Percentiles rank a stretch among this genome's conserved stretches.
phyloP scores from a whole-genome alignment of 768 basidiomycete species.

The Auricularia heimuer region DNA sequence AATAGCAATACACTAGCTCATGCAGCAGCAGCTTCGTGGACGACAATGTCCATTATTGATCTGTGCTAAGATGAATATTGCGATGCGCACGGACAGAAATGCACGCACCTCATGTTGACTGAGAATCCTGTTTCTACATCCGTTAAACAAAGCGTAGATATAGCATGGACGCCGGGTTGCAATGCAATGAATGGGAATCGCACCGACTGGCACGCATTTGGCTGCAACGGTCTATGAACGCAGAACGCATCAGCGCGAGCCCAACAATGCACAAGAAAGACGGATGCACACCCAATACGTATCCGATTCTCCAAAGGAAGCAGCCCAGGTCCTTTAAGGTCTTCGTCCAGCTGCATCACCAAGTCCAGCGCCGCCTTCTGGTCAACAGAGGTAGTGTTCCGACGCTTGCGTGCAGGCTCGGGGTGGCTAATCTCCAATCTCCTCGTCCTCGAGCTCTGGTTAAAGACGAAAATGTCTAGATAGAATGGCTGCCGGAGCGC shows the following conservation, averaged over 20 bases:
- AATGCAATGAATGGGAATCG: conserved; percentile 79
- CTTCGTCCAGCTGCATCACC: conserved; percentile 13
- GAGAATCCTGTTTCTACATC: conserved; percentile 66
- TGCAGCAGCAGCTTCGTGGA: conserved; percentile 38
- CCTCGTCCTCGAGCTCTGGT: conserved; percentile 65
- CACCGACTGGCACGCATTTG: conserved; percentile 76
- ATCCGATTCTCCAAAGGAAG: conserved; percentile 70
- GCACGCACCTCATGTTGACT: conserved; percentile 59
- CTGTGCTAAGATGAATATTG: conserved; percentile 26
- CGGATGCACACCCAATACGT: conserved; percentile 55
- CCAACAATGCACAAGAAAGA: background rate
- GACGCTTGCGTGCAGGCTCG: conserved; percentile 36
- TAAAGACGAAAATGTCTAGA: conserved; percentile 81
- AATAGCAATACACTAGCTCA: background rate
- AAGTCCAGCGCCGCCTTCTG: conserved; percentile 13
- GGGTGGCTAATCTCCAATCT: conserved; percentile 70
- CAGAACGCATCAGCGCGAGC: conserved; percentile 3
- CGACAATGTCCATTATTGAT: conserved; percentile 65
- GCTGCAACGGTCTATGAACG: conserved; percentile 54
- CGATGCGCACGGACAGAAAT: background rate
- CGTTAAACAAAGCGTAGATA: conserved; percentile 61
- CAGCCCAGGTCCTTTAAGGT: conserved; percentile 43
- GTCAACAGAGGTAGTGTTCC: conserved; percentile 23
- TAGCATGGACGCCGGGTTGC: conserved; percentile 66
- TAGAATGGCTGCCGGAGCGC: conserved; percentile 61